Evolutionary conservation across 2,329 filamentous ascomycete species (phyloP), one percentile per base, ranked within the genome.

Genomic region (Xylariaceae sp.): DNA sequence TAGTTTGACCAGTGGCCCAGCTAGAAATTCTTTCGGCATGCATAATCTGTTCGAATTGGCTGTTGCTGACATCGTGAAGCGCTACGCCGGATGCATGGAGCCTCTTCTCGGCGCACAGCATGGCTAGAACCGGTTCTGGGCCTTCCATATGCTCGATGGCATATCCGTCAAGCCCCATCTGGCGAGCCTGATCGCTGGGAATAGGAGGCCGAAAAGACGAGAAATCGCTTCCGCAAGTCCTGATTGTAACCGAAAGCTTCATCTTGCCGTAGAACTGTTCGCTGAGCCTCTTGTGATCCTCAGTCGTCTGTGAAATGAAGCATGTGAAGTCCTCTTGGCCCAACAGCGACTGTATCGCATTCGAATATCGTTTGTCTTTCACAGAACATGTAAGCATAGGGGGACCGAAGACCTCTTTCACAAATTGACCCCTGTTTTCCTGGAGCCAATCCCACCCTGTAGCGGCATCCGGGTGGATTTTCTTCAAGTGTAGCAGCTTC

Each of bases 391-490:
- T 84, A 24, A 95, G 69, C 56, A 93, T 78, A 0, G 90, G 82
- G 4, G 90, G 90, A 0, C 87, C 89, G 57, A 85, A 89, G 4
- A 96, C 82, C 43, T 85, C 75, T 50, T 85, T 80, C 56, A 86
- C 78, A 49, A 96, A 93, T 37, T 76, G 64, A 41, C 74, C 60
- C 44, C 74, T 75, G 59, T 98, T 81, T 2, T 79, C 63, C 56
- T 87, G 76, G 38, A 97, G 74, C 90, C 91, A 98, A 32, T 82
- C 73, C 81, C 88, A 95, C 2, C 83, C 89, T 50, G 60, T 69
- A 9, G 76, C 76, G 2, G 85, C 79, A 42, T 96, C 86, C 0
- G 59, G 59, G 9, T 83, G 85, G 1, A 75, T 13, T 4, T 60
- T 71, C 39, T 70, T 71, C 41, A 98, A 73, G 49, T 84, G 79